Evolutionary conservation across 768 basidiomycete species (phyloP), one percentile per base, ranked within the genome.

Genomic region (Serendipita indica): DNA sequence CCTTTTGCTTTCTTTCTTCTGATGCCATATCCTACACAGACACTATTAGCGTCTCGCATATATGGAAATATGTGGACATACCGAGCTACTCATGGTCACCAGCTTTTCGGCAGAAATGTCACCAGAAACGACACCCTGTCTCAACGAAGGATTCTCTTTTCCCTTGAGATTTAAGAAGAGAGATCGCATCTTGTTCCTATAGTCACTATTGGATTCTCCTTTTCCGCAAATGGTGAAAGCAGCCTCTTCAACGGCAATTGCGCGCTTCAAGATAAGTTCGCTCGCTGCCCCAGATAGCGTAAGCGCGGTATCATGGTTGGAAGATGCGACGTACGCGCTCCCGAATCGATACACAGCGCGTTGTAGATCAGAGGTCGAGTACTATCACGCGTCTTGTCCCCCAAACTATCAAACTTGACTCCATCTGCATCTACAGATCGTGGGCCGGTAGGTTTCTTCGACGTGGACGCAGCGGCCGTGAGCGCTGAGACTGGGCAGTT

Each of bases 151-250:
- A 70, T 99, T 99, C 64, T 83, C 81, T 72, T 90, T 92, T 70
- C 94, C 93, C 70, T 96, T 97, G 65, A 99, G 76, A 70, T 98
- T 98, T 64, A 94, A 84, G 67, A 80, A 93, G 43, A 97, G 70
- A 27, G 84, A 83, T 28, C 96, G 83, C 62, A 98, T 87, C 69
- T 89, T 96, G 64, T 73, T 69, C 63, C 82, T 83, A 70, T 91
- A 91, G 2, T 65, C 68, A 12, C 73, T 67, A 0, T 69, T 69
- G 0, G 70, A 79, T 1, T 76, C 73, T 18, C 72, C 71, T 10
- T 71, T 72, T 58, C 71, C 66, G 70, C 78, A 54, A 67, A 67
- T 72, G 39, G 64, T 64, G 56, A 75, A 69, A 0, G 89, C 82
- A 1, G 80, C 77, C 35, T 74, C 73, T 71, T 97, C 94, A 41